Base-by-base conservation (phyloP, 352 stramenopile species). In the Globisporangium iwayamae region DNA sequence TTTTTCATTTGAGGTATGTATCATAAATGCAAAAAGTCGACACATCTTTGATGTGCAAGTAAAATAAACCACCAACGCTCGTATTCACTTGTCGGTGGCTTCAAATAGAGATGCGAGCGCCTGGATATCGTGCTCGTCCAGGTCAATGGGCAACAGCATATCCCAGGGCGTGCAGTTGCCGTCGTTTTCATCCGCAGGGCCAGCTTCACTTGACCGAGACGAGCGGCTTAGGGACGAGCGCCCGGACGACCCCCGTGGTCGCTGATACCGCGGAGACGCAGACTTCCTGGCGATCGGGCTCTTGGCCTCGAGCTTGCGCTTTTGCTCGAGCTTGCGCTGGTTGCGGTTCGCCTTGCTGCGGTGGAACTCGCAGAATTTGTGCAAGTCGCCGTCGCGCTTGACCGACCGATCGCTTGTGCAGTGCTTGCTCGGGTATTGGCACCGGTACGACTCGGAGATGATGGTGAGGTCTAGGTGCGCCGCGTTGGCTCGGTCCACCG, bases 291-390 rank as follows among this genome's bases (percentile, higher is more conserved):
- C 4, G 11, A 46, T 25, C 38, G 38, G 38, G 38, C 38, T 45
- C 11, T 55, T 68, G 36, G 22, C 47, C 16, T 69, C 69, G 3
- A 63, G 38, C 38, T 73, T 64, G 7, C 65, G 66, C 20, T 72
- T 69, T 32, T 76, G 66, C 47, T 79, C 67, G 28, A 75, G 62
- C 16, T 72, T 72, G 38, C 72, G 70, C 60, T 83, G 75, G 62
- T 81, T 78, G 30, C 63, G 53, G 56, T 83, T 81, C 34, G 72
- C 70, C 52, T 76, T 69, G 36, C 48, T 65, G 6, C 73, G 70
- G 53, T 81, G 73, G 58, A 67, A 64, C 38, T 74, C 62, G 52
- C 73, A 81, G 30, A 81, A 60, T 28, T 70, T 72, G 54, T 81
- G 73, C n/a, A 73, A 48, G 10, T 71, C 66, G 14, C 71, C 71